phyloP scores from a whole-genome alignment of 2,329 filamentous ascomycete genomes.

The Albophoma yamanashiensis region DNA sequence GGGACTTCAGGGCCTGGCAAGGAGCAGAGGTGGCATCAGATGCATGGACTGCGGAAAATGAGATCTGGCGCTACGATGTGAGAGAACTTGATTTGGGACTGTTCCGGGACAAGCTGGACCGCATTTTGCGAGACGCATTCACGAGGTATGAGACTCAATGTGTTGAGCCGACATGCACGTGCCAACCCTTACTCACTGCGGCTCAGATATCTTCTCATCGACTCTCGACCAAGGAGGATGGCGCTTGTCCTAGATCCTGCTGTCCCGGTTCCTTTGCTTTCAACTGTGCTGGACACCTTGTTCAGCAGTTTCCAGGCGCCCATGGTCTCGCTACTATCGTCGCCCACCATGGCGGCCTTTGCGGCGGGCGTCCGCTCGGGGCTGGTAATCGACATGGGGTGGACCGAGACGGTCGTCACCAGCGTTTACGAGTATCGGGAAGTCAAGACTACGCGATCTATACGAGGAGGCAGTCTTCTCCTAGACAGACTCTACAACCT shows the following conservation, averaged over 20 bases:
- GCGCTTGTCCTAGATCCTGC: conserved; percentile 67
- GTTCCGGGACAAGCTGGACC: conserved; percentile 78
- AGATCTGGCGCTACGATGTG: conserved; percentile 74
- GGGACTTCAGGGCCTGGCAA: conserved; percentile 69
- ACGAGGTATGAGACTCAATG: conserved; percentile 45
- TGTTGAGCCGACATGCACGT: no score
- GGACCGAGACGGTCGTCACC: conserved; percentile 80
- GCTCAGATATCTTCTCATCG: conserved; percentile 53
- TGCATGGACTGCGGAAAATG: conserved; percentile 52
- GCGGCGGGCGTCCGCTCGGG: conserved; percentile 80
- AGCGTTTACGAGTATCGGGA: conserved; percentile 87
- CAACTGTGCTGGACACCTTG: conserved; percentile 62
- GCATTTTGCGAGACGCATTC: conserved; percentile 70
- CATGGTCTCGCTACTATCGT: conserved; percentile 69
- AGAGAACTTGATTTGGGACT: conserved; percentile 64
- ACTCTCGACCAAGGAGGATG: conserved; percentile 65
- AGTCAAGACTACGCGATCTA: conserved; percentile 56
- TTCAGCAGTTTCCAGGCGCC: conserved; percentile 76
- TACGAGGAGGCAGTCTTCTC: conserved; percentile 64
- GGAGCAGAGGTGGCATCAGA: conserved; percentile 35
- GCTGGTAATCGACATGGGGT: conserved; percentile 81
- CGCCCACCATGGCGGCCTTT: conserved; percentile 61
- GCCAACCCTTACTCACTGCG: background rate
- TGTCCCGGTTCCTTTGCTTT: conserved; percentile 68
- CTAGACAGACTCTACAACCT: conserved; percentile 58